A percentile compares a stretch with the other conserved stretches of the same genome.
These are phyloP conservation scores for Fusarium nanum DNA, from an alignment of 2,329 filamentous ascomycete species.

Conservation along the genomic window DNA sequence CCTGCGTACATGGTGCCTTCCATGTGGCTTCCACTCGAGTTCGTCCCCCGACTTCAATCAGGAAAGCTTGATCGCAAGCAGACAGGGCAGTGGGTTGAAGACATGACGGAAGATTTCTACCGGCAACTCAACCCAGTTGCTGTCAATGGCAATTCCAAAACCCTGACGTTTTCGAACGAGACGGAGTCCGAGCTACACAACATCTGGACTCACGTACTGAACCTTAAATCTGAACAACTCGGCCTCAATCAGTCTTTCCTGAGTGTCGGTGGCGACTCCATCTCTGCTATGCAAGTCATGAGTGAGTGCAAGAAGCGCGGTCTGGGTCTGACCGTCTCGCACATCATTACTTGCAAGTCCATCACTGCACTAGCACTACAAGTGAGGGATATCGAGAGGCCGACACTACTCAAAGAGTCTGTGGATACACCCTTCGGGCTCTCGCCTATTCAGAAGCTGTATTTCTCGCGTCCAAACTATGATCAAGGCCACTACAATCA, in stretches of 20 bases:
- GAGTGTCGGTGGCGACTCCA: conserved; percentile 57
- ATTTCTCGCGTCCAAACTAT: conserved; percentile 29
- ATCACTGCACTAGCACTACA: conserved; percentile 26
- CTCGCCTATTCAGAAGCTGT: conserved; percentile 38
- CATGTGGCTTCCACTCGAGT: conserved; percentile 37
- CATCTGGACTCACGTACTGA: conserved; percentile 35
- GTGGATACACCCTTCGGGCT: conserved; percentile 16
- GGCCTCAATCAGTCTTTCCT: conserved; percentile 49
- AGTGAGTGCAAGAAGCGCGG: conserved; percentile 50
- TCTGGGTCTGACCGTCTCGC: conserved; percentile 45
- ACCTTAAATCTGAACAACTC: conserved; percentile 39
- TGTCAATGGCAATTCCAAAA: not conserved
- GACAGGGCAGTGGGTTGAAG: conserved; percentile 30
- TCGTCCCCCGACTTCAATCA: conserved; percentile 34
- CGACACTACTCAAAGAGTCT: not conserved
- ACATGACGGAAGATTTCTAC: conserved; percentile 24
- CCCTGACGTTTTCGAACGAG: conserved; percentile 1
- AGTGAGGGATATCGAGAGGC: conserved; percentile 24
- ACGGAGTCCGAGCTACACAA: conserved; percentile 22
- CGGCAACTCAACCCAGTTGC: conserved; percentile 29
- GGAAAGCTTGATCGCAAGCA: conserved; percentile 39
- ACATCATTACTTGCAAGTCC: conserved; percentile 47
- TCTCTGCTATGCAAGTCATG: conserved; percentile 55
- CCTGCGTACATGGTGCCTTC: conserved; percentile 42
- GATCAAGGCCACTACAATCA: conserved; percentile 38